Percentiles rank a stretch among this genome's conserved stretches.
phyloP scores from a whole-genome alignment of 768 basidiomycete species.

The Pilatotrama ljubarskyi region DNA sequence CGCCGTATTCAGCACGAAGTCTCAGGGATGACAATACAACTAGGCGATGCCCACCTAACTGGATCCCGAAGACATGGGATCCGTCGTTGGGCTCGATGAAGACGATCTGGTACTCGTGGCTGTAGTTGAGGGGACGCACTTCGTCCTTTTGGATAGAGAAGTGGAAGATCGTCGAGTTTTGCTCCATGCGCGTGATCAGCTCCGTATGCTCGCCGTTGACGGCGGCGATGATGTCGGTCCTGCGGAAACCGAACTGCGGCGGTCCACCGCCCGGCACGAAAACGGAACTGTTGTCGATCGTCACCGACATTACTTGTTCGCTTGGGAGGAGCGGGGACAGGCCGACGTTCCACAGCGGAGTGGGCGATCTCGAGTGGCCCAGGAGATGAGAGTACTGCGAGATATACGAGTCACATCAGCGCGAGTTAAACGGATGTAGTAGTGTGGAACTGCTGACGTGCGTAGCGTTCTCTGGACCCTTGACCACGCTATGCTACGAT shows the following conservation, averaged over 20 bases:
- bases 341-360: constrained; percentile 49
- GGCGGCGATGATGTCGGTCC: constrained; percentile 60
- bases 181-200: constrained; percentile 43
- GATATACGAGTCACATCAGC: not conserved
- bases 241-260: constrained; percentile 57
- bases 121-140: constrained; percentile 47
- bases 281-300: constrained; percentile 58
- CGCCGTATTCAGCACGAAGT: not conserved
- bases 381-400: constrained; percentile 47
- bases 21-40: not conserved
- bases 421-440: not conserved
- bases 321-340: constrained; percentile 29
- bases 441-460: constrained; percentile 38
- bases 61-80: constrained; percentile 58
- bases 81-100: constrained; percentile 64
- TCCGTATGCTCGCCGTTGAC: constrained; percentile 38
- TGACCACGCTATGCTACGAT: constrained; percentile 46
- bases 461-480: constrained; percentile 51
- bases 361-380: constrained; percentile 39
- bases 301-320: constrained; percentile 53
- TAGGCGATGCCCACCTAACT: constrained; percentile 45
- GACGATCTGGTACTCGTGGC: constrained; percentile 63
- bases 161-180: constrained; percentile 48
- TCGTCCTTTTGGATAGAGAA: constrained; percentile 48
- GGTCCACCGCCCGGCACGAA: constrained; percentile 51